Base-by-base conservation (phyloP, 1,139 yeast genomes). In the Geotrichum reessii region DNA sequence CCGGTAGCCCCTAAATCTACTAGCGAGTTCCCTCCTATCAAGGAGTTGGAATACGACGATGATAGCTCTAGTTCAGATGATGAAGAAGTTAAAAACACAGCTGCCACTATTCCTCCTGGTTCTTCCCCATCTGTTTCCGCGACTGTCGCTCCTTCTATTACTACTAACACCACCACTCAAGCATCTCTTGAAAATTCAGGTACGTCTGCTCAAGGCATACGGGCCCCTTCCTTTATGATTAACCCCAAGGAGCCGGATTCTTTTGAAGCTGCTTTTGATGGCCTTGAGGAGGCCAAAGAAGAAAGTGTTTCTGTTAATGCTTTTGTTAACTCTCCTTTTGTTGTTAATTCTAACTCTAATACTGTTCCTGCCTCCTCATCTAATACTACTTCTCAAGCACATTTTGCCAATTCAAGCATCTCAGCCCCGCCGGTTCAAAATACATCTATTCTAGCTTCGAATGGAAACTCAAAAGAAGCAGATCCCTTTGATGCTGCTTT, bases 11-110 rank as follows among this genome's bases (percentile, higher is more conserved):
- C 50, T 17, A 47, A 63, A 24, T 65, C 67, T 53, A 71, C 76
- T 22, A 78, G 78, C 17, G 91, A 86, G 64, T 86, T 86, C 70
- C 93, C 93, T 12, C 89, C 93, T 33, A 83, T 86, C 55, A 77
- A 79, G 65, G 89, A 86, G 65, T 72, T 85, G 49, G 85, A 83
- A 27, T 82, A 81, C 61, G 90, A 85, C 63, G 81, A 83, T 64
- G 42, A 37, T 3, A 37, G 42, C 17, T 81, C 81, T 21, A 75
- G 78, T n/a, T 78, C 76, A 9, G 74, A 73, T 49, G 75, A 74
- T 44, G 59, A 57, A 9, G 48, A 21, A 46, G 53, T 50, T 25
- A 50, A 52, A 19, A 55, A 33, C 12, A 61, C 53, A 50, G 52
- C 56, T 54, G 58, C 50, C 58, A 42, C 49, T 22, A 50, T 52